Evolutionary conservation across 2,329 filamentous ascomycete genomes (phyloP).

Genomic region (Penicillium aurantiogriseum): DNA sequence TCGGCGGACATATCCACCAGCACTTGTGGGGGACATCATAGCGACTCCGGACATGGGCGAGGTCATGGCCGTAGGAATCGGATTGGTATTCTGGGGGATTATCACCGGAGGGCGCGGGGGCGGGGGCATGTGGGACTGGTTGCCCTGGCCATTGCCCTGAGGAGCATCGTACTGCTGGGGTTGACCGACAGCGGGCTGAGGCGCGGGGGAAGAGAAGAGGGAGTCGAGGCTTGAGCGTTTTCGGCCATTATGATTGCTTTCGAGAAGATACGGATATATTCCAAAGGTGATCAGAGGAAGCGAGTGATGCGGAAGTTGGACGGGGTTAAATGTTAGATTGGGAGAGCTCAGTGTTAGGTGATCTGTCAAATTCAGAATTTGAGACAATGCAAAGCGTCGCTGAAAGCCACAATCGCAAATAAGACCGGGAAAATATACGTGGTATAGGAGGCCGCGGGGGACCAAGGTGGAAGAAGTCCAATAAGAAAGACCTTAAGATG

Average conservation of each 20-base stretch:
- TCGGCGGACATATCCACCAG: slow-evolving; percentile 77
- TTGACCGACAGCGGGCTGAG: slow-evolving; percentile 62
- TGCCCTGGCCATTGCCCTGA: slow-evolving; percentile 66
- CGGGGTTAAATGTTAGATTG: slow-evolving; percentile 11
- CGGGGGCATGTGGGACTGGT: slow-evolving; percentile 78
- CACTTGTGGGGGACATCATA: slow-evolving; percentile 82
- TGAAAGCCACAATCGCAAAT: slow-evolving; percentile 22
- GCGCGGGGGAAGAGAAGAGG: slow-evolving; percentile 68
- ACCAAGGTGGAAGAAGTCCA: slow-evolving; percentile 1
- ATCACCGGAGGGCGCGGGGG: slow-evolving; percentile 78
- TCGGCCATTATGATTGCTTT: slow-evolving; percentile 68
- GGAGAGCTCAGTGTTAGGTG: background rate
- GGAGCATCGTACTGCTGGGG: slow-evolving; percentile 70
- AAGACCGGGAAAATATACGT: slow-evolving; percentile 9
- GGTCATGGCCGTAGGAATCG: slow-evolving; percentile 87
- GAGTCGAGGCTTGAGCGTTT: slow-evolving; percentile 60
- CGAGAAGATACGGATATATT: slow-evolving; percentile 21
- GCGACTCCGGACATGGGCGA: slow-evolving; percentile 71
- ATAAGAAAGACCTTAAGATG: slow-evolving; percentile 6
- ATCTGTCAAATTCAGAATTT: slow-evolving; percentile 15
- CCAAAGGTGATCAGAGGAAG: slow-evolving; percentile 20
- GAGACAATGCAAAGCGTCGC: slow-evolving; percentile 28
- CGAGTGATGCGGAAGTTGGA: slow-evolving; percentile 23
- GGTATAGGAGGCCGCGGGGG: slow-evolving; percentile 11
- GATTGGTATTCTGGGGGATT: slow-evolving; percentile 95